Conservation (phyloP, 140 eudicot species). For the Bidens hawaiensis region DNA sequence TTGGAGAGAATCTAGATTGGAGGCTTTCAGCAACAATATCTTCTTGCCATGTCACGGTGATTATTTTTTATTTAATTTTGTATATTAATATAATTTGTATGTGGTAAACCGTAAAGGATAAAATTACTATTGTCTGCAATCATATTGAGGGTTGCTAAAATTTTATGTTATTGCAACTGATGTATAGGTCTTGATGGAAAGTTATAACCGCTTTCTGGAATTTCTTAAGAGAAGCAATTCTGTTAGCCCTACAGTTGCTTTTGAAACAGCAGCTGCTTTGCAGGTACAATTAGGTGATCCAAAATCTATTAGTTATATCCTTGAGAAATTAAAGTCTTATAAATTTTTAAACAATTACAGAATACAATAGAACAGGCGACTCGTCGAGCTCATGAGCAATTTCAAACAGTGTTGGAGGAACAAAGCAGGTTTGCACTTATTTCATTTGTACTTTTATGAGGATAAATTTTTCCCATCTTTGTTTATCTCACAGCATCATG, state of each 20-base stretch:
- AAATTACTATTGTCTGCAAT: background rate
- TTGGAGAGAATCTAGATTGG: conserved; percentile 90
- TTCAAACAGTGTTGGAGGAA: conserved; percentile 94
- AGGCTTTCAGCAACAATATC: conserved; percentile 91
- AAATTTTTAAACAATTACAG: conserved; percentile 38
- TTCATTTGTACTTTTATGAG: conserved; percentile 5
- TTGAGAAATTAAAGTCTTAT: conserved; percentile 16
- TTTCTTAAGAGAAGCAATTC: conserved; percentile 89
- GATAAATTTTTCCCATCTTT: conserved; percentile 4
- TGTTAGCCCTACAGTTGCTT: conserved; percentile 93
- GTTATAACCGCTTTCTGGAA: conserved; percentile 64
- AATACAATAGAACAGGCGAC: conserved; percentile 87
- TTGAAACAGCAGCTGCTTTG: conserved; percentile 95
- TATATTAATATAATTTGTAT: background rate
- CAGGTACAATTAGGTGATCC: conserved; percentile 51
- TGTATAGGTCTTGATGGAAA: conserved; percentile 69
- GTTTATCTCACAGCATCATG: background rate
- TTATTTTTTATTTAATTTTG: conserved; percentile 8
- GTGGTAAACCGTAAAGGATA: background rate
- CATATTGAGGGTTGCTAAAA: background rate
- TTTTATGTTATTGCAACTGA: conserved; percentile 8
- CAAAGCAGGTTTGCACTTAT: conserved; percentile 73
- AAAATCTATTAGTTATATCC: background rate
- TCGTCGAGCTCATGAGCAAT: conserved; percentile 96
- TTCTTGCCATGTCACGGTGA: conserved; percentile 98